These are phyloP conservation scores for Phytophthora agathidicida DNA, from an alignment of 352 stramenopile genomes.

Conservation along the genomic window DNA sequence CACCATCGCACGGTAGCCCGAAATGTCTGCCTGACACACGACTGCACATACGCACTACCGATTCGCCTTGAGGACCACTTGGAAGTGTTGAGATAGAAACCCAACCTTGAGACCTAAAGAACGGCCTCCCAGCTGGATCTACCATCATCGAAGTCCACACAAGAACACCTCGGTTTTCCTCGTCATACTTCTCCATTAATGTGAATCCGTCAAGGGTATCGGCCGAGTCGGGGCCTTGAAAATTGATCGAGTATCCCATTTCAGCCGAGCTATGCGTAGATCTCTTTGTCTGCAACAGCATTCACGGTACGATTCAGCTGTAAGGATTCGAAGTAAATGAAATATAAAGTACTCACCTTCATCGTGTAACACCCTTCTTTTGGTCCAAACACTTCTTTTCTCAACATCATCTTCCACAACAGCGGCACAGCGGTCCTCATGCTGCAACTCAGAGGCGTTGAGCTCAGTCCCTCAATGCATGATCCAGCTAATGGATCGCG, in stretches of 20 bases:
- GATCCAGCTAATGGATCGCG: slow-evolving; percentile 2
- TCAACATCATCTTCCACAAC: slow-evolving; percentile 17
- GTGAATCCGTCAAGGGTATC: slow-evolving; percentile 9
- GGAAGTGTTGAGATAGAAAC: slow-evolving; percentile 2
- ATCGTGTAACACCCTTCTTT: slow-evolving; percentile 1
- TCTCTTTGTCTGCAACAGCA: slow-evolving; percentile 1
- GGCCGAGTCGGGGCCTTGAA: neutral
- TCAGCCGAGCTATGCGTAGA: slow-evolving; percentile 7
- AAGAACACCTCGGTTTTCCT: neutral
- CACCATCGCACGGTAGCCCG: too few relatives aligned
- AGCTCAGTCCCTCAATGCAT: slow-evolving; percentile 12
- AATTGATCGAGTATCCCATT: slow-evolving; percentile 7
- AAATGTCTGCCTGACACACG: slow-evolving; percentile 9
- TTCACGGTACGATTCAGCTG: neutral
- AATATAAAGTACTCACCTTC: slow-evolving; percentile 3
- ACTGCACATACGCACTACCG: slow-evolving; percentile 6
- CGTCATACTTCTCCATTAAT: slow-evolving; percentile 9
- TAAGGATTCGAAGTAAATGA: neutral
- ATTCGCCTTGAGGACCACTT: neutral
- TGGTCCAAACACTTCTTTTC: slow-evolving; percentile 6
- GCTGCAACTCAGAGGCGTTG: slow-evolving; percentile 1
- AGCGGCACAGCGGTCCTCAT: neutral
- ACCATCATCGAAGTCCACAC: slow-evolving; percentile 20
- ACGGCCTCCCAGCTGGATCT: slow-evolving; percentile 1
- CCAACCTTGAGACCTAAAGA: slow-evolving; percentile 10